Conservation (phyloP, 257 asterid species). For the Mitragyna speciosa region DNA sequence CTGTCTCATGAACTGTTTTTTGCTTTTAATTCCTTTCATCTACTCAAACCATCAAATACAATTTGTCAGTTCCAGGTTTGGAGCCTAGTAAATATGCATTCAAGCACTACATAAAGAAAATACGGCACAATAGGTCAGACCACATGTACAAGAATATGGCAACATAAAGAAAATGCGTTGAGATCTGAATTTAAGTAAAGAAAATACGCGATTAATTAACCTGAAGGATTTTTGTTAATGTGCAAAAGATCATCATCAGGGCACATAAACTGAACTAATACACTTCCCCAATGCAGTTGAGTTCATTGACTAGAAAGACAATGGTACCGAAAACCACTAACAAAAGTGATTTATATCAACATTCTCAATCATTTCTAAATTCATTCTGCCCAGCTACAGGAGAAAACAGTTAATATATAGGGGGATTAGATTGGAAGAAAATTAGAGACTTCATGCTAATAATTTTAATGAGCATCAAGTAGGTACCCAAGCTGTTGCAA, state of each 20-base stretch:
- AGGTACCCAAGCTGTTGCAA: slow-evolving; percentile 88
- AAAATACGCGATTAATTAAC: neutral
- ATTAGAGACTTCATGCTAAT: neutral
- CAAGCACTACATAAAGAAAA: neutral
- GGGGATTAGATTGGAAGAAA: neutral
- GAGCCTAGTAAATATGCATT: too few species aligned
- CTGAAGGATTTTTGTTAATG: too few species aligned
- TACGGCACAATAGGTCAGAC: neutral
- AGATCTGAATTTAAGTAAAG: neutral
- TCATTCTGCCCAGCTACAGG: neutral
- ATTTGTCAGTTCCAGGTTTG: too few species aligned
- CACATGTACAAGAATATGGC: neutral
- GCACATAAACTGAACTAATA: neutral
- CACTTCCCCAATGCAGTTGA: neutral
- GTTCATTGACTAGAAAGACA: neutral
- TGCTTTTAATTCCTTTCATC: too few species aligned
- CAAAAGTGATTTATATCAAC: neutral
- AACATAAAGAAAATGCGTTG: neutral
- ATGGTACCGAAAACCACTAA: neutral
- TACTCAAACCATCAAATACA: too few species aligned
- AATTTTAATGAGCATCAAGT: slow-evolving; percentile 16
- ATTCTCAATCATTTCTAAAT: slow-evolving; percentile 1
- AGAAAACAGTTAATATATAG: slow-evolving; percentile 1
- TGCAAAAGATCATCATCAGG: neutral
- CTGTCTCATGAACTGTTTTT: too few species aligned